Evolutionary conservation across 768 basidiomycete genomes (phyloP).

Genomic region (Cystofilobasidium ferigula): DNA sequence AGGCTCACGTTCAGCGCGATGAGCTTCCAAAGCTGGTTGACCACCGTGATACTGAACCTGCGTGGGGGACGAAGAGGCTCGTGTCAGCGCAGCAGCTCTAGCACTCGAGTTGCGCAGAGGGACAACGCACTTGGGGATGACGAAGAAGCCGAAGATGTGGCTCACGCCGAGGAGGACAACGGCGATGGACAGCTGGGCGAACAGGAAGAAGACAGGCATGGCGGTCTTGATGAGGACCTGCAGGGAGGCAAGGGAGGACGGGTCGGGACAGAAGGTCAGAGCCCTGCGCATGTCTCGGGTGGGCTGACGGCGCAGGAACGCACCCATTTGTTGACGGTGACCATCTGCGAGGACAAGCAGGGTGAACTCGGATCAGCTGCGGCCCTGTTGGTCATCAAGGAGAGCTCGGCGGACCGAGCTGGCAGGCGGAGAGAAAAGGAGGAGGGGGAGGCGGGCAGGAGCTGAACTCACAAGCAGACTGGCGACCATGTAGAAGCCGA

Average conservation of each 20-base stretch:
- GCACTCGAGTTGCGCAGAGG: not conserved
- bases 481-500: not conserved
- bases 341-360: conserved; percentile 5
- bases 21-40: conserved; percentile 65
- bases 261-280: not conserved
- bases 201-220: conserved; percentile 76
- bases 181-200: conserved; percentile 68
- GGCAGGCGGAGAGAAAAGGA: no score
- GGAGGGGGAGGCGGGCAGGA: not conserved
- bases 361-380: not conserved
- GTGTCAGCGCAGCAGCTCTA: conserved; percentile 22
- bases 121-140: conserved; percentile 17
- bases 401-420: not conserved
- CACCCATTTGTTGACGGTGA: conserved; percentile 27
- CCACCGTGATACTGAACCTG: conserved; percentile 52
- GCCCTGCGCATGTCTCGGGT: no score
- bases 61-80: conserved; percentile 57
- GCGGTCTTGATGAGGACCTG: conserved; percentile 62
- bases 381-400: not conserved
- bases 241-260: no score
- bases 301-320: not conserved
- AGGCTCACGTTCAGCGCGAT: conserved; percentile 55
- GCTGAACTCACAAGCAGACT: not conserved
- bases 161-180: conserved; percentile 56
- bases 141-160: conserved; percentile 30